These are phyloP conservation scores for Rhizophlyctis rosea DNA, from an alignment of 192 early-diverging fungal species.

Conservation along the genomic window DNA sequence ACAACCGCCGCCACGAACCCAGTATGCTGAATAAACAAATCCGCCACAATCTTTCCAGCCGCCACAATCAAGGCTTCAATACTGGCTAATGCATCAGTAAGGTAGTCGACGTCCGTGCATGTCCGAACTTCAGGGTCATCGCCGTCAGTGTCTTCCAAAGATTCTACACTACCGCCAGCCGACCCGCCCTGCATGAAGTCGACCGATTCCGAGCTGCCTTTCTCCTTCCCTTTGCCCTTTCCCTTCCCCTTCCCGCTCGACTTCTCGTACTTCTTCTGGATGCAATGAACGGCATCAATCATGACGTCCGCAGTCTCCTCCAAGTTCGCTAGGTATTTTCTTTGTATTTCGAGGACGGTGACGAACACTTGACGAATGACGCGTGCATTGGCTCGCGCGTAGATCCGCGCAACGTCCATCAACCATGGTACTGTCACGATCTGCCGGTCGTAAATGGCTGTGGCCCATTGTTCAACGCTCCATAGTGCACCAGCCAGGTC, in stretches of 20 bases:
- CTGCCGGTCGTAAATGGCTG: slow-evolving; percentile 6
- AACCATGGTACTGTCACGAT: slow-evolving; percentile 16
- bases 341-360: slow-evolving; percentile 12
- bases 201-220: not conserved
- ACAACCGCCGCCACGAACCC: slow-evolving; percentile 24
- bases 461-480: slow-evolving; percentile 12
- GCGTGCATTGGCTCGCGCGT: not conserved
- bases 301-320: slow-evolving; percentile 8
- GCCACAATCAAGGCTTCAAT: slow-evolving; percentile 23
- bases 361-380: slow-evolving; percentile 11
- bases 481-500: slow-evolving; percentile 7
- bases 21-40: slow-evolving; percentile 4
- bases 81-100: slow-evolving; percentile 18
- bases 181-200: not conserved
- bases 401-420: slow-evolving; percentile 7
- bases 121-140: not conserved
- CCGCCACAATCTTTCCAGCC: slow-evolving; percentile 18
- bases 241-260: slow-evolving; percentile 20
- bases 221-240: slow-evolving; percentile 34
- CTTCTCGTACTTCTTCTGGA: slow-evolving; percentile 38
- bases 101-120: slow-evolving; percentile 25
- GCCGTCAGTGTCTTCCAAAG: not conserved
- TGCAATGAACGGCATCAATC: slow-evolving; percentile 17
- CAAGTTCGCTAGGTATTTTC: slow-evolving; percentile 2
- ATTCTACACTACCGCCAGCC: not conserved